A percentile compares a stretch with the other conserved stretches of the same genome.
These are phyloP conservation scores for Penicillium hesseltinei DNA, from an alignment of 2,329 filamentous ascomycete genomes.

Conservation along the genomic window DNA sequence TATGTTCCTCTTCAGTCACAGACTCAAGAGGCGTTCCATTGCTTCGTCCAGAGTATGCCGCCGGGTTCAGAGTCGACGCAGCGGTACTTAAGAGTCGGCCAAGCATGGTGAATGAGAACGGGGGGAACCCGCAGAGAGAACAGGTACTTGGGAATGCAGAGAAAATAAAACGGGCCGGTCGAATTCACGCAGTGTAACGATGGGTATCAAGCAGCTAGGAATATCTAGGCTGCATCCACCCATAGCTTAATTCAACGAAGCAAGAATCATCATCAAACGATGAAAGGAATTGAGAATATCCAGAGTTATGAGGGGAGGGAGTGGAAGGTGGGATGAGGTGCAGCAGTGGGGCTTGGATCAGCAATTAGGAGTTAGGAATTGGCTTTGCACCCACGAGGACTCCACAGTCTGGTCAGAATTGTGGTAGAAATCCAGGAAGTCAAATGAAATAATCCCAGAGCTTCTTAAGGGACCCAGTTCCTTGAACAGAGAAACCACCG, in stretches of 20 bases:
- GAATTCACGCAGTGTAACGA: conserved; percentile 20
- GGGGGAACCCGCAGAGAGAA: conserved; percentile 13
- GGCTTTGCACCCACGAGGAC: conserved; percentile 9
- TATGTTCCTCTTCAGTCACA: conserved; percentile 51
- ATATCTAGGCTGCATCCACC: conserved; percentile 34
- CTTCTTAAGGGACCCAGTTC: conserved; percentile 10
- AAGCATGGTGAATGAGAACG: conserved; percentile 37
- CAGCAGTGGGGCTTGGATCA: conserved; percentile 22
- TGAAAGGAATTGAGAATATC: conserved; percentile 9
- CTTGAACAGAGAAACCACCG: conserved; percentile 14
- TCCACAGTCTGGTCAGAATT: conserved; percentile 13
- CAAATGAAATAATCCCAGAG: conserved; percentile 11
- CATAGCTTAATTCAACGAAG: conserved; percentile 32
- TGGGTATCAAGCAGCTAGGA: conserved; percentile 32
- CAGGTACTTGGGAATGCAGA: conserved; percentile 12
- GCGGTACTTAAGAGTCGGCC: conserved; percentile 45
- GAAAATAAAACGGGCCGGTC: conserved; percentile 16
- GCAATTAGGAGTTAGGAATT: conserved; percentile 17
- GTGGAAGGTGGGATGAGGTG: conserved; percentile 27
- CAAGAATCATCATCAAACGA: conserved; percentile 29
- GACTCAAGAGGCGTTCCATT: conserved; percentile 44
- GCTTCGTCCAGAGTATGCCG: conserved; percentile 39
- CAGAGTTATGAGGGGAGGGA: conserved; percentile 8
- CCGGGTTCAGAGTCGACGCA: conserved; percentile 44
- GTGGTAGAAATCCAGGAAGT: conserved; percentile 4